Conservation (phyloP, 2,329 filamentous ascomycete genomes). For the Samsoniella hepiali region DNA sequence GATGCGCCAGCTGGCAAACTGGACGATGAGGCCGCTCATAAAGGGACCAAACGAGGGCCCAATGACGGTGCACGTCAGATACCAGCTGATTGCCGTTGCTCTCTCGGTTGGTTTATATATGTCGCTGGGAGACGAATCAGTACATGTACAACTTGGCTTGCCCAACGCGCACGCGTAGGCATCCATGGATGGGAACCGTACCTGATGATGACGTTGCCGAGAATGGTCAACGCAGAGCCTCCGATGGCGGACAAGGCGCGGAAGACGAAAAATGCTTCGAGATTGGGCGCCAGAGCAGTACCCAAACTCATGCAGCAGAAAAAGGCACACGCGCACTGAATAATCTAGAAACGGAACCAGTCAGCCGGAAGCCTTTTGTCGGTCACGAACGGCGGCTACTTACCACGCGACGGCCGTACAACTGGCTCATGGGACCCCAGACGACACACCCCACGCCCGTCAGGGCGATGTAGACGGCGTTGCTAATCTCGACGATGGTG, state of each 20-base stretch:
- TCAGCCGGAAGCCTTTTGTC: background rate
- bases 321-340: slow-evolving; percentile 56
- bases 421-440: slow-evolving; percentile 69
- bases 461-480: slow-evolving; percentile 70
- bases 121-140: slow-evolving; percentile 38
- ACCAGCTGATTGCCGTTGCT: slow-evolving; percentile 71
- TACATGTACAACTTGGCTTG: slow-evolving; percentile 18
- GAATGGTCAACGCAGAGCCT: slow-evolving; percentile 70
- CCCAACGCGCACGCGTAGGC: no score
- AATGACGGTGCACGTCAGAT: slow-evolving; percentile 66
- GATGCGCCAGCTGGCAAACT: slow-evolving; percentile 66
- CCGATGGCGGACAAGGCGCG: slow-evolving; percentile 71
- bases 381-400: slow-evolving; percentile 23
- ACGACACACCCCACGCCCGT: slow-evolving; percentile 70
- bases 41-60: slow-evolving; percentile 70
- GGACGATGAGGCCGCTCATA: slow-evolving; percentile 73
- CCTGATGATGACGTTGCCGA: slow-evolving; percentile 68
- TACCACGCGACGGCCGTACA: slow-evolving; percentile 58
- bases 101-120: slow-evolving; percentile 65
- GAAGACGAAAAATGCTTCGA: slow-evolving; percentile 70
- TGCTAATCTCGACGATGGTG: slow-evolving; percentile 68
- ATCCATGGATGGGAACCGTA: slow-evolving; percentile 28
- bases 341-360: slow-evolving; percentile 22
- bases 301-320: slow-evolving; percentile 70
- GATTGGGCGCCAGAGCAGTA: slow-evolving; percentile 67